Conservation (phyloP, 2,329 filamentous ascomycete genomes). For the Penicillium fuscoglaucum region DNA sequence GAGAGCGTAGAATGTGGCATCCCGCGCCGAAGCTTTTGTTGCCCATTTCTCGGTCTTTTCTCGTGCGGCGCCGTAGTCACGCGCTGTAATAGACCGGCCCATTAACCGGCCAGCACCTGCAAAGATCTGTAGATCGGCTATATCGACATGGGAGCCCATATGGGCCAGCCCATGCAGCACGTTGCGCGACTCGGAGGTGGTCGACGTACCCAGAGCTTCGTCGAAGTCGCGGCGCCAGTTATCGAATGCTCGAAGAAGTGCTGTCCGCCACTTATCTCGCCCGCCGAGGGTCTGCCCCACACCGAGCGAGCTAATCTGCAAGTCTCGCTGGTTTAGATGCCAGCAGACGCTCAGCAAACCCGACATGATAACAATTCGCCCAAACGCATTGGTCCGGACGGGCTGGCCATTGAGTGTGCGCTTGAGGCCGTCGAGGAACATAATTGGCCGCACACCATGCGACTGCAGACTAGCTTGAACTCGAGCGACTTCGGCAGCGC, state of each 20-base stretch:
- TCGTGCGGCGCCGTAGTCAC: constrained; percentile 77
- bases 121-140: constrained; percentile 96
- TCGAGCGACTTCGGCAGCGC: constrained; percentile 78
- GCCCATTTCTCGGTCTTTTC: constrained; percentile 84
- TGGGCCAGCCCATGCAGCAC: constrained; percentile 92
- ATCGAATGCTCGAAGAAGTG: constrained; percentile 84
- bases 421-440: constrained; percentile 89
- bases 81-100: constrained; percentile 77
- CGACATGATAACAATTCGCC: constrained; percentile 89
- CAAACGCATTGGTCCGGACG: constrained; percentile 90
- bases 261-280: constrained; percentile 85
- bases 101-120: constrained; percentile 82
- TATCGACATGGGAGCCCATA: constrained; percentile 97
- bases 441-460: constrained; percentile 78
- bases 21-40: constrained; percentile 79
- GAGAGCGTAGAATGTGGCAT: constrained; percentile 89
- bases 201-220: constrained; percentile 68
- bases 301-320: constrained; percentile 85
- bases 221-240: constrained; percentile 94
- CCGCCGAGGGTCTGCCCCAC: constrained; percentile 78
- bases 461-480: constrained; percentile 78
- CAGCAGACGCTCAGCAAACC: constrained; percentile 90
- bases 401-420: constrained; percentile 80
- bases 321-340: constrained; percentile 95
- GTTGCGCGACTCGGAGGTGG: constrained; percentile 76